Evolutionary conservation across 495 filamentous ascomycete species (phyloP).

Genomic region (Elasticomyces elasticus): DNA sequence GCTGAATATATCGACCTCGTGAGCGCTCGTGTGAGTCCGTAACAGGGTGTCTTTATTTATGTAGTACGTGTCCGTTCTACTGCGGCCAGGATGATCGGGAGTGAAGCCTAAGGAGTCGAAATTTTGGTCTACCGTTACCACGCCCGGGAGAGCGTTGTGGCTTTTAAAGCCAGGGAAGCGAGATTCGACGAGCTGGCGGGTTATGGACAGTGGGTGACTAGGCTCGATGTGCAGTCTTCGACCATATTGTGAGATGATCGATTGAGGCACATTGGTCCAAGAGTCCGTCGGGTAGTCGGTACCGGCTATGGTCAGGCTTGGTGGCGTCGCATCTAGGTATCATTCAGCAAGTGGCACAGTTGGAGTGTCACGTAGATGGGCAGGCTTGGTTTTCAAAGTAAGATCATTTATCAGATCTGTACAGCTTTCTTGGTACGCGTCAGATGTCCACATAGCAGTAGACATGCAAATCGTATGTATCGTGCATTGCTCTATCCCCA

Average conservation of each 20-base stretch:
- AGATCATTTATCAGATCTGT: too few species aligned
- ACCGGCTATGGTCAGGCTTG: slow-evolving; percentile 46
- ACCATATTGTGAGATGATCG: slow-evolving; percentile 60
- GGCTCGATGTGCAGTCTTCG: slow-evolving; percentile 74
- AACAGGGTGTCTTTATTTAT: slow-evolving; percentile 75
- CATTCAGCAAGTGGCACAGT: background rate
- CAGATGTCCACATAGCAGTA: too few species aligned
- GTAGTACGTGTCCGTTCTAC: slow-evolving; percentile 89
- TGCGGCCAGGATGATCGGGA: slow-evolving; percentile 77
- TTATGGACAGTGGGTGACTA: slow-evolving; percentile 84
- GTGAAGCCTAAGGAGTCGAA: slow-evolving; percentile 95
- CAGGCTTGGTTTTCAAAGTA: too few species aligned
- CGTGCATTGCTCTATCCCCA: background rate
- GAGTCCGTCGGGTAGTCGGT: slow-evolving; percentile 56
- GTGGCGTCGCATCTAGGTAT: slow-evolving; percentile 14
- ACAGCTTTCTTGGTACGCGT: too few species aligned
- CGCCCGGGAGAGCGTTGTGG: slow-evolving; percentile 67
- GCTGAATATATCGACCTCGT: slow-evolving; percentile 80
- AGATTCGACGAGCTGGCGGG: slow-evolving; percentile 83
- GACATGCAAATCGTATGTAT: too few species aligned
- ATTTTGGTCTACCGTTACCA: slow-evolving; percentile 80
- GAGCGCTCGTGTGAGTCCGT: slow-evolving; percentile 86
- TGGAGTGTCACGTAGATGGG: too few species aligned
- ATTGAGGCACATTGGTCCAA: slow-evolving; percentile 76
- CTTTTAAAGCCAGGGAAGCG: slow-evolving; percentile 68